These are phyloP conservation scores for Mimosa bimucronata DNA, from an alignment of 306 rosid genomes.

Conservation along the genomic window DNA sequence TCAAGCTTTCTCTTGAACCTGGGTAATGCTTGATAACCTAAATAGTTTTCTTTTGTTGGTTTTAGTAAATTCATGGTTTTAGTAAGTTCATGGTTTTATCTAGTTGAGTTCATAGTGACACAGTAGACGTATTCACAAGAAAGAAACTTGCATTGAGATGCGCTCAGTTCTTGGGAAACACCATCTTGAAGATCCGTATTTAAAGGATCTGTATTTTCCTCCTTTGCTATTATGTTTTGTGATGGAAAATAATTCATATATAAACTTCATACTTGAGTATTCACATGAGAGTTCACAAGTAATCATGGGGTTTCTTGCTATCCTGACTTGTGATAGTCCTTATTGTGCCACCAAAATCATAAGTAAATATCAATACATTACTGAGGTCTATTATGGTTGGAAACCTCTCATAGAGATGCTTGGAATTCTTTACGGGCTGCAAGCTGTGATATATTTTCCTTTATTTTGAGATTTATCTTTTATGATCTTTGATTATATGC, in stretches of 20 bases:
- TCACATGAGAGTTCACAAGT: neutral
- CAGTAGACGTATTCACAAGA: neutral
- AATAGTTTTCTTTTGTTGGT: neutral
- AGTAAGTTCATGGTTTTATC: neutral
- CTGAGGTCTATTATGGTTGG: neutral
- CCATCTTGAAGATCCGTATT: neutral
- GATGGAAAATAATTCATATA: neutral
- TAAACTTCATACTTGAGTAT: neutral
- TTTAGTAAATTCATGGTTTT: neutral
- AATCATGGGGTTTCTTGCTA: neutral
- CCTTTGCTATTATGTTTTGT: neutral
- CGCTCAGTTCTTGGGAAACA: neutral
- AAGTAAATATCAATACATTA: too few relatives aligned
- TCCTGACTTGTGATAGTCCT: neutral
- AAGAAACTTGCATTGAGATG: neutral
- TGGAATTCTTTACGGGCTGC: neutral
- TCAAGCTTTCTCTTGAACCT: slow-evolving; percentile 73
- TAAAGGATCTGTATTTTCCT: neutral
- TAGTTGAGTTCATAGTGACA: slow-evolving; percentile 2
- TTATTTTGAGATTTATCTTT: slow-evolving; percentile 12
- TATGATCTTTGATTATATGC: slow-evolving; percentile 8
- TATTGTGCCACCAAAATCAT: neutral
- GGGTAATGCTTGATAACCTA: slow-evolving; percentile 62
- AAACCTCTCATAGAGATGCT: slow-evolving; percentile 2
- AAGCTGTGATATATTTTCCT: neutral